Evolutionary conservation across 2,329 filamentous ascomycete genomes (phyloP).

Genomic region (Trichoderma atrobrunneum): DNA sequence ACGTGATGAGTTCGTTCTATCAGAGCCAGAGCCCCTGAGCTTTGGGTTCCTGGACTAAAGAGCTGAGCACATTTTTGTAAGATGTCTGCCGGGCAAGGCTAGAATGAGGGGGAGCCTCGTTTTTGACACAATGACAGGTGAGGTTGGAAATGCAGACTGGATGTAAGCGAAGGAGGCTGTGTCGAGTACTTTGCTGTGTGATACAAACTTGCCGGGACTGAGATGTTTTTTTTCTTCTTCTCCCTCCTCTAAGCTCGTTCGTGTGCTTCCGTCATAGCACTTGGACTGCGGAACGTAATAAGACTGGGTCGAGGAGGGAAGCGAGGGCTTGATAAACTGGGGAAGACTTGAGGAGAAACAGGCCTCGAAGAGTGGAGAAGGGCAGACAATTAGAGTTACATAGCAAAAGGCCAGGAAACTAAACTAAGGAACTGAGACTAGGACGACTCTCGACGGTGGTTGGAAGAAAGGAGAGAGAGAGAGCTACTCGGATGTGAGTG

Average conservation of each 20-base stretch:
- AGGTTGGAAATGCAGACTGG: background rate
- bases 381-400: background rate
- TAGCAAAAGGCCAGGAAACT: background rate
- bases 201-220: background rate
- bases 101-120: background rate
- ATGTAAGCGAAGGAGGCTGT: constrained; percentile 5
- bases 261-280: constrained; percentile 1
- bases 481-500: background rate
- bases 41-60: constrained; percentile 62
- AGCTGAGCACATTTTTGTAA: constrained; percentile 53
- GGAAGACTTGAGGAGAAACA: background rate
- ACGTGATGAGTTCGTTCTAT: constrained; percentile 52
- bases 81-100: background rate
- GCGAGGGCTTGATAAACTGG: constrained; percentile 9
- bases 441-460: background rate
- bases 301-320: background rate
- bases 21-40: constrained; percentile 59
- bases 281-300: background rate
- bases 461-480: background rate
- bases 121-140: background rate
- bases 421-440: background rate
- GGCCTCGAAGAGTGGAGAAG: background rate
- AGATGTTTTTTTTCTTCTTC: constrained; percentile 12
- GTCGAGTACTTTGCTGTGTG: background rate
- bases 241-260: background rate